Evolutionary conservation across 2,329 filamentous ascomycete species (phyloP).

Genomic region (Phaeomoniella chlamydospora): DNA sequence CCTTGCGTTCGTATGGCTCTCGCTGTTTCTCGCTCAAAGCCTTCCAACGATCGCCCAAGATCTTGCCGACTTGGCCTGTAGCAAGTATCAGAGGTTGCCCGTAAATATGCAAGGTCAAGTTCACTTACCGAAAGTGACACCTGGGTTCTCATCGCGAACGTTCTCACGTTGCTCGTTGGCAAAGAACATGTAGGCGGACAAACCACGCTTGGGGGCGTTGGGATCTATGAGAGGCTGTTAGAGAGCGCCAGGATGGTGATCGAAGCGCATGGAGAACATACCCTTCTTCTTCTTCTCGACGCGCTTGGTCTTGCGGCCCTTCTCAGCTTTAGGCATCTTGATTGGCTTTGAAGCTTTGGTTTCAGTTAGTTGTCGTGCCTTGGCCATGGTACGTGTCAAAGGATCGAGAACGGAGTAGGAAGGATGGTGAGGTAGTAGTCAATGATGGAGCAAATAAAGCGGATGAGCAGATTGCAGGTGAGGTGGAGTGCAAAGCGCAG

Average conservation of each 20-base stretch:
- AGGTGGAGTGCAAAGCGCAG: too few relatives aligned
- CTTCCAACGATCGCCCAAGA: slow-evolving; percentile 98
- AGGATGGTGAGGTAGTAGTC: background rate
- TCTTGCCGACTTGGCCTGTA: slow-evolving; percentile 85
- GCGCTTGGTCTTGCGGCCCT: slow-evolving; percentile 43
- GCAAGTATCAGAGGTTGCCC: slow-evolving; percentile 8
- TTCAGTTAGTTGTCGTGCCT: slow-evolving; percentile 21
- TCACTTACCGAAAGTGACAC: slow-evolving; percentile 76
- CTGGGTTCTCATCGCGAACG: slow-evolving; percentile 95
- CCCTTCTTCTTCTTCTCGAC: slow-evolving; percentile 60
- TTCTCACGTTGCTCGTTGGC: slow-evolving; percentile 98
- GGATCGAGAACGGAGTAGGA: background rate
- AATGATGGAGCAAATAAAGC: background rate
- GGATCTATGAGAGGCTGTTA: slow-evolving; percentile 51
- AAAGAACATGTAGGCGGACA: slow-evolving; percentile 99
- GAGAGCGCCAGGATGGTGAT: slow-evolving; percentile 4
- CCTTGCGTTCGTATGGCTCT: slow-evolving; percentile 89
- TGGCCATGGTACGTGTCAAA: slow-evolving; percentile 8
- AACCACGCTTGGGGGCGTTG: slow-evolving; percentile 97
- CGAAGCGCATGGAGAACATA: slow-evolving; percentile 19
- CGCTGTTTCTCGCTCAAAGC: slow-evolving; percentile 85
- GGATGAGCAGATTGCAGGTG: too few relatives aligned
- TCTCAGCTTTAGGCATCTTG: slow-evolving; percentile 56
- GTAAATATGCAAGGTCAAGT: background rate
- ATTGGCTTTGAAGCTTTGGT: slow-evolving; percentile 15